These are phyloP conservation scores for Aaosphaeria pasadenensis DNA, from an alignment of 2,329 filamentous ascomycete species.

Conservation along the genomic window DNA sequence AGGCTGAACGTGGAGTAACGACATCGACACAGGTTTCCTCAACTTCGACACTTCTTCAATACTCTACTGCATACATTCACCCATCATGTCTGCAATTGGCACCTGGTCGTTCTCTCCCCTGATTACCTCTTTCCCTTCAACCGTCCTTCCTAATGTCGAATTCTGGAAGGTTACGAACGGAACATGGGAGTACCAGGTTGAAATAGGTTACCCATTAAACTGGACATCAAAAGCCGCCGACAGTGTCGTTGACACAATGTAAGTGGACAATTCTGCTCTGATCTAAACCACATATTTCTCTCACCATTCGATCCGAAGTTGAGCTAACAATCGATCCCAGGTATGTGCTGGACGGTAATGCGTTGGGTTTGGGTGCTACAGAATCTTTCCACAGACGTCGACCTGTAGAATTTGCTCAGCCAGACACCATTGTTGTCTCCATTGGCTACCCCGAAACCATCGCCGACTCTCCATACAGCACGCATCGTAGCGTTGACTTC, in stretches of 20 bases:
- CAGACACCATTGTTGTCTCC: conserved; percentile 29
- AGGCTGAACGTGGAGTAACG: neutral
- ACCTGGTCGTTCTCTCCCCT: conserved; percentile 28
- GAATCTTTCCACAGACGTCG: conserved; percentile 27
- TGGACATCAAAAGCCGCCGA: conserved; percentile 23
- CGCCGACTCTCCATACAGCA: conserved; percentile 27
- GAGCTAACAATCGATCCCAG: conserved; percentile 7
- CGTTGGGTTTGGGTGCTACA: conserved; percentile 22
- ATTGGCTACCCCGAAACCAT: conserved; percentile 29
- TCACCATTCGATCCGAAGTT: neutral
- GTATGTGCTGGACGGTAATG: conserved; percentile 33
- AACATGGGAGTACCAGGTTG: conserved; percentile 32
- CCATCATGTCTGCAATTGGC: conserved; percentile 12
- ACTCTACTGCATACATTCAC: neutral
- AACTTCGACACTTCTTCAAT: neutral
- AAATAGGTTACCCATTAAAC: conserved; percentile 30
- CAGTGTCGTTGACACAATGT: conserved; percentile 29
- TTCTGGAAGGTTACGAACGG: conserved; percentile 31
- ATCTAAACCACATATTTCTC: neutral
- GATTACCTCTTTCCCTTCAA: conserved; percentile 17
- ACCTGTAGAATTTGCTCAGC: conserved; percentile 27
- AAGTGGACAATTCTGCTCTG: conserved; percentile 4
- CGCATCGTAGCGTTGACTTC: conserved; percentile 21
- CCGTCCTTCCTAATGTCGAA: conserved; percentile 24
- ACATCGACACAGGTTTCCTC: neutral